Percentiles rank a stretch among this genome's conserved stretches.
Evolutionary conservation across 495 filamentous ascomycete species (phyloP).

Genomic region (Patellaria atrata): DNA sequence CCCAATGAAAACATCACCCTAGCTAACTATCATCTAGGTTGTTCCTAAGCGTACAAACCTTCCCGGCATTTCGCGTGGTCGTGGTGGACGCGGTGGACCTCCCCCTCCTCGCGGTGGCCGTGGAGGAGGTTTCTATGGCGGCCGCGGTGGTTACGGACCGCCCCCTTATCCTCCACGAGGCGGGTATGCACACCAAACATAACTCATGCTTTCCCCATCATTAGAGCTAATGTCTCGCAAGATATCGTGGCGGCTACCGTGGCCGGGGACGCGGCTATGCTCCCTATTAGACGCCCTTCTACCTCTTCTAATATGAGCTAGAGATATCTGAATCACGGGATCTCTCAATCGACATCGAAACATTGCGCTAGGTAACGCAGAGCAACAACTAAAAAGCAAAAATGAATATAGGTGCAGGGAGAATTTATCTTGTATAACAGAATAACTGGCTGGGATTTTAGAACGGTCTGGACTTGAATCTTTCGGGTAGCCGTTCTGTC

Average conservation of each 20-base stretch:
- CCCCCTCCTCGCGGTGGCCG: no score
- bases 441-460: no score
- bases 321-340: no score
- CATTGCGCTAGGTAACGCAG: no score
- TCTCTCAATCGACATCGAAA: no score
- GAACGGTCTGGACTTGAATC: no score
- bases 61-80: constrained; percentile 66
- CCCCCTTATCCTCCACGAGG: constrained; percentile 11
- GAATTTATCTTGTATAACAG: no score
- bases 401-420: no score
- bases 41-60: constrained; percentile 96
- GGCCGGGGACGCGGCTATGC: constrained; percentile 65
- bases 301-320: neutral
- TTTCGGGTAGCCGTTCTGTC: no score
- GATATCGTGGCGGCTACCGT: constrained; percentile 46
- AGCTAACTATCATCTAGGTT: constrained; percentile 38
- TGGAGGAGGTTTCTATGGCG: constrained; percentile 58
- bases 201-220: neutral
- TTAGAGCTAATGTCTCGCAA: neutral
- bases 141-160: constrained; percentile 27
- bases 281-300: constrained; percentile 49
- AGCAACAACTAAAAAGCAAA: no score
- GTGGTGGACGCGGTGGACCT: constrained; percentile 41
- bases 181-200: constrained; percentile 3
- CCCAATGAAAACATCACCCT: constrained; percentile 5